Base-by-base conservation (phyloP, 345 rosid species). In the Abelmoschus esculentus region DNA sequence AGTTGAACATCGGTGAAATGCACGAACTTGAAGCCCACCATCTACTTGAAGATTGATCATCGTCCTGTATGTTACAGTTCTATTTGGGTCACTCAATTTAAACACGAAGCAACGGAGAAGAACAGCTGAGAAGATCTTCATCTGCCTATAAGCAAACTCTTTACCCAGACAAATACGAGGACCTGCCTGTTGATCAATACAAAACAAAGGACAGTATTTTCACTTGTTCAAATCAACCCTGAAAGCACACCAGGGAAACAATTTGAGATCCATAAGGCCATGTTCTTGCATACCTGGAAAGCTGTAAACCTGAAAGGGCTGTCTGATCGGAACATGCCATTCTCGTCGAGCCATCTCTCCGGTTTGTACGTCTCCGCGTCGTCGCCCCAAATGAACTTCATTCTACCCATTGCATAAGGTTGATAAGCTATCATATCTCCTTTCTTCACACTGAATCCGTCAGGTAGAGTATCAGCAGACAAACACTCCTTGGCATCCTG, bases 81-180 rank as follows among this genome's bases (percentile, higher is more conserved):
- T 73, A 14, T 49, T 57, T 65, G 81, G 85, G 17, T 83, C 79
- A 0, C 80, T 63, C 58, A 88, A 71, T 71, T 81, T 86, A 83
- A 88, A 86, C 22, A 15, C 7, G 29, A 84, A 86, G 29, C 63
- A 72, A 13, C 77, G 54, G 34, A 83, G 31, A 73, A 88, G 56
- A 47, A 81, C 76, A 5, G 87, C 83, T 2, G 86, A 63, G 72
- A 83, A 81, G n/a, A 83, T 83, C 85, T 85, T 85, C 86, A 81
- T 87, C 77, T 90, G 91, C 50, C 86, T 42, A 74, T 78, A 86
- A 34, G 96, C 93, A 0, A 89, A 90, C 60, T 87, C 91, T 60
- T 85, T 93, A 4, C 93, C 91, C 0, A 89, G 78, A 63, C 96
- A 89, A 38, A 84, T 84, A 31, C 97, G 79, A 36, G 97, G 90